Base-by-base conservation (phyloP, 2,329 filamentous ascomycete genomes). In the Phyllachora maydis region DNA sequence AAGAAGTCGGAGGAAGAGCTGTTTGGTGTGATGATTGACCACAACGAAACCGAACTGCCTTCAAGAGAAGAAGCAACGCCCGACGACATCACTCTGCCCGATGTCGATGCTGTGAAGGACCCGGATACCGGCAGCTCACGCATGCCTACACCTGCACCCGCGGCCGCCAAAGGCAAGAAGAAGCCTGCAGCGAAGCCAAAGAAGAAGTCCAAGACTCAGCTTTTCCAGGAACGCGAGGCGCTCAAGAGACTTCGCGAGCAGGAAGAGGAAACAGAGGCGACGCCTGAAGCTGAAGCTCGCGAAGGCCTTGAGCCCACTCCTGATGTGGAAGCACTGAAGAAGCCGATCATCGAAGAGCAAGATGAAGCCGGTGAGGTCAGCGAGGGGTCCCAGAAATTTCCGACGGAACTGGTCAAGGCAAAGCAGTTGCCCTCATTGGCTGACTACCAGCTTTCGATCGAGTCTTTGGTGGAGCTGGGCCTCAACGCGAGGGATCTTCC, bases 1-100 rank as follows among this genome's bases (percentile, higher is more conserved):
- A 85, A 82, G 51, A 81, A 79, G 41, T 58, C 58, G 0, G 77
- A 83, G 28, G 77, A 85, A 35, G 76, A 81, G 35, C 55, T 85
- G 4, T 82, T 82, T 39, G 69, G 65, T 9, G 54, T 75, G 21
- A 63, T 59, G 16, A 54, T 65, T 12, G 54, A 57, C 23, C 55
- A 52, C 26, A 52, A 65, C 12, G 59, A 61, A 25, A 46, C 50
- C 15, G 56, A 59, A 16, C 50, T 58, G 24, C 50, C 54, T 10
- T 46, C 52, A 14, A n/a, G n/a, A n/a, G 42, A 50, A 32, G 38
- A 56, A 19, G 46, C 55, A 11, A 48, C 56, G 13, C 52, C 60
- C 9, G 54, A 61, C 23, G 61, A 69, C 26, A 50, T 53, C 14
- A 35, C 49, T 16, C 46, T 58, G 23, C 50, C 49, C 3, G 58